Evolutionary conservation across 768 basidiomycete genomes (phyloP).

Genomic region (Gymnopilus junonius): DNA sequence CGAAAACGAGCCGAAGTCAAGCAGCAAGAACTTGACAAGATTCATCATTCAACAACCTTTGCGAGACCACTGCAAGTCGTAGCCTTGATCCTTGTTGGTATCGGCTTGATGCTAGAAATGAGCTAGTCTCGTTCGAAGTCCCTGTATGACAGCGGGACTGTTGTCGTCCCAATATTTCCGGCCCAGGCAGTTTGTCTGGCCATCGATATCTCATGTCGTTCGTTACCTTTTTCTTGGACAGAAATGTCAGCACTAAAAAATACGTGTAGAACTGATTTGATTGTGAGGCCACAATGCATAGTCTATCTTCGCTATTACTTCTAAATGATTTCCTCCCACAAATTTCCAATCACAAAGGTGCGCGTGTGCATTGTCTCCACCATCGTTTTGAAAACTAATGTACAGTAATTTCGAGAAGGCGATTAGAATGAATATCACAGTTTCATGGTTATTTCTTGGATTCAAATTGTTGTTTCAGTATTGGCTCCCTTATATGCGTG

Average conservation of each 20-base stretch:
- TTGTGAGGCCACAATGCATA: not conserved
- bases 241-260: not conserved
- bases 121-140: slow-evolving; percentile 6
- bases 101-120: slow-evolving; percentile 21
- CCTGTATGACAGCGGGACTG: not conserved
- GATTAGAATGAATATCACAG: no score
- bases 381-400: no score
- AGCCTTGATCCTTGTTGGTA: slow-evolving; percentile 20
- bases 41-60: slow-evolving; percentile 26
- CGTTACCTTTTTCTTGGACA: not conserved
- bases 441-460: no score
- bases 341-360: no score
- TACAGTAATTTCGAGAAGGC: no score
- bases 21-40: slow-evolving; percentile 28
- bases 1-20: slow-evolving; percentile 28
- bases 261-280: not conserved
- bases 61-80: slow-evolving; percentile 27
- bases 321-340: no score
- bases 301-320: not conserved
- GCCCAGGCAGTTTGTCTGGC: not conserved
- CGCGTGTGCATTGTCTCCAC: no score
- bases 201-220: not conserved
- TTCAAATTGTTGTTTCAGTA: no score
- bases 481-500: no score
- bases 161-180: not conserved